Evolutionary conservation across 331 rosid genomes (phyloP), one percentile per base, ranked within the genome.

Genomic region (Rhamnella rubrinervis): DNA sequence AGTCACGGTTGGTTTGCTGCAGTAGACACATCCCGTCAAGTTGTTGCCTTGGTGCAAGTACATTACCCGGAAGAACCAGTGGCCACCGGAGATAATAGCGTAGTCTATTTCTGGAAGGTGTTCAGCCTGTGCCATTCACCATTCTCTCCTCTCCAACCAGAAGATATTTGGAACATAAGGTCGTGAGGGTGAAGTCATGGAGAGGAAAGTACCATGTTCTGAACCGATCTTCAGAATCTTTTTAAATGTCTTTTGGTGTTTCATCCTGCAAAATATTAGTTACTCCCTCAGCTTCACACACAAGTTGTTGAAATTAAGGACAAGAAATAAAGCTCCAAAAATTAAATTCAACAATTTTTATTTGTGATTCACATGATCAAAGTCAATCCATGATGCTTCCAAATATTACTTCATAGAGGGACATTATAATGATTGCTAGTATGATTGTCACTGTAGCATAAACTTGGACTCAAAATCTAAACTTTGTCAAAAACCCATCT

Each of bases 61-160:
- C 83, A 87, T 50, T n/a, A 69, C 47, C 58, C 96, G 69, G 65
- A 88, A 91, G 61, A 88, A 93, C 98, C 98, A 93, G 61, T 93
- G 98, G 6, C 88, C 98, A 1, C 7, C 82, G 1, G 97, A 93
- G 75, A 91, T 65, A 2, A 93, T 39, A 8, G 86, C 85, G 20
- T 91, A 91, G 75, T 93, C 96, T 10, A 93, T 37, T 12, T 83
- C 75, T 0, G 85, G 89, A 1, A 93, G 67, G 13, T 66, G 77
- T 8, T 19, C 64, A 1, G 73, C 88, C 96, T 4, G 91, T 80
- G 2, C 97, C 96, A 9, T 93, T 91, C 12, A 69, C 65, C 58
- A 83, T 76, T 84, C 88, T 82, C 81, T 93, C 97, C 12, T 84
- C 81, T 5, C 80, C 95, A 2, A 49, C 82, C 66, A 93, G 38